These are phyloP conservation scores for Saturnispora kantuleensis DNA, from an alignment of 805 yeast genomes.

Conservation along the genomic window DNA sequence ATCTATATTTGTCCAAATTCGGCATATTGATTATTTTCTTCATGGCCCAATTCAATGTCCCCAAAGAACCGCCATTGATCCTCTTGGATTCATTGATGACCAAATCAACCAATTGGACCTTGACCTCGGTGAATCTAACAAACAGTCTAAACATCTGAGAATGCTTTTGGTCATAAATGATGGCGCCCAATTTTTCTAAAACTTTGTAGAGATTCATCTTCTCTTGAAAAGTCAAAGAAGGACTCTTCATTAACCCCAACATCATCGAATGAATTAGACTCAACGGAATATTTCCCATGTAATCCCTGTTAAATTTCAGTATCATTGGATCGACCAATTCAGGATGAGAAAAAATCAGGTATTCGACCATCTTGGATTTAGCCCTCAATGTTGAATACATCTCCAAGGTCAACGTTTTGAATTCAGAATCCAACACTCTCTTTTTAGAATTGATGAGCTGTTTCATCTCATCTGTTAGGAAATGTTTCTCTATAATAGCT, in stretches of 20 bases:
- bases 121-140: constrained; percentile 12
- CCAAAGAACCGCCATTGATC: constrained; percentile 15
- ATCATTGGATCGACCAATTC: constrained; percentile 12
- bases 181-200: constrained; percentile 17
- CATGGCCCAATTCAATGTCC: constrained; percentile 21
- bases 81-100: constrained; percentile 17
- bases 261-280: constrained; percentile 19
- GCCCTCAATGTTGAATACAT: constrained; percentile 13
- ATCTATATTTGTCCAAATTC: constrained; percentile 7
- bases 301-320: constrained; percentile 15
- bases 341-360: constrained; percentile 13
- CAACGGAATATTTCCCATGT: constrained; percentile 18
- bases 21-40: constrained; percentile 14
- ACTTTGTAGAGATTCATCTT: constrained; percentile 16
- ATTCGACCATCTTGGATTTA: constrained; percentile 15
- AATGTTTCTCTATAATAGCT: constrained; percentile 3
- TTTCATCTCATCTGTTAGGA: no score
- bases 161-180: constrained; percentile 14
- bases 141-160: constrained; percentile 11
- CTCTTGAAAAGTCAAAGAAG: constrained; percentile 8
- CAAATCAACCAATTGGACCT: constrained; percentile 15
- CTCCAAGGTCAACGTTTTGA: constrained; percentile 10
- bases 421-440: not conserved
- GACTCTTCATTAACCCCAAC: constrained; percentile 15
- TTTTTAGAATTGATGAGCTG: not conserved